Conservation (phyloP, 2,329 filamentous ascomycete genomes). For the Xylaria sp. region DNA sequence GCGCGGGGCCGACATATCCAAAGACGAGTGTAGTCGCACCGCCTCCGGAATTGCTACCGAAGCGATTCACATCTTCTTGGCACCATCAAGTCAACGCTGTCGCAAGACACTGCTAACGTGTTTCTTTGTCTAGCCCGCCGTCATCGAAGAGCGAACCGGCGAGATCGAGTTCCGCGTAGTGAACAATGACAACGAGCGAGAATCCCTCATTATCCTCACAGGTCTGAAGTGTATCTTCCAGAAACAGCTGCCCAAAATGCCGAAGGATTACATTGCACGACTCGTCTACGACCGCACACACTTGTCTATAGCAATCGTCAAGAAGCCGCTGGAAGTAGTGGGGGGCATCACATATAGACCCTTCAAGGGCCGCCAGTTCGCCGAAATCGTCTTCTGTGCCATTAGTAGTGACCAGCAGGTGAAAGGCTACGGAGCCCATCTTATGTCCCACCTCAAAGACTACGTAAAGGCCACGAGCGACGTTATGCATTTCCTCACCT, state of each 20-base stretch:
- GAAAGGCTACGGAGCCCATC: conserved; percentile 95
- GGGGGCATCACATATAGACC: conserved; percentile 97
- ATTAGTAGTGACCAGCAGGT: conserved; percentile 98
- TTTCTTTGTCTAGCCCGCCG: conserved; percentile 71
- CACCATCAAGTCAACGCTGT: not conserved
- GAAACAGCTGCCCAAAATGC: conserved; percentile 98
- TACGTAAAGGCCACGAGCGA: conserved; percentile 97
- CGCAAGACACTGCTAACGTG: conserved; percentile 1
- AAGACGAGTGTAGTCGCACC: not conserved
- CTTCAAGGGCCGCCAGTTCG: conserved; percentile 91
- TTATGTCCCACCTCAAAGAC: conserved; percentile 98
- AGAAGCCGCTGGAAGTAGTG: conserved; percentile 94
- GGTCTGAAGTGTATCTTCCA: conserved; percentile 98
- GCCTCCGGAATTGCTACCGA: not conserved
- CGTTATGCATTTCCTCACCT: conserved; percentile 98
- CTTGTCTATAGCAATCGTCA: conserved; percentile 95
- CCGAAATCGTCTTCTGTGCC: conserved; percentile 98
- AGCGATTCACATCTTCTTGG: not conserved
- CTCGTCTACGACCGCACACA: conserved; percentile 98
- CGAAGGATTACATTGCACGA: conserved; percentile 97
- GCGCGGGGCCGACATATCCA: not conserved
- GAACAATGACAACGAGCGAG: conserved; percentile 90
- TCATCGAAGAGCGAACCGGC: conserved; percentile 91
- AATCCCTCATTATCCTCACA: conserved; percentile 93
- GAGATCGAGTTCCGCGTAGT: conserved; percentile 98